Base-by-base conservation (phyloP, 1,139 yeast genomes). In the Yamadazyma epiphylla region DNA sequence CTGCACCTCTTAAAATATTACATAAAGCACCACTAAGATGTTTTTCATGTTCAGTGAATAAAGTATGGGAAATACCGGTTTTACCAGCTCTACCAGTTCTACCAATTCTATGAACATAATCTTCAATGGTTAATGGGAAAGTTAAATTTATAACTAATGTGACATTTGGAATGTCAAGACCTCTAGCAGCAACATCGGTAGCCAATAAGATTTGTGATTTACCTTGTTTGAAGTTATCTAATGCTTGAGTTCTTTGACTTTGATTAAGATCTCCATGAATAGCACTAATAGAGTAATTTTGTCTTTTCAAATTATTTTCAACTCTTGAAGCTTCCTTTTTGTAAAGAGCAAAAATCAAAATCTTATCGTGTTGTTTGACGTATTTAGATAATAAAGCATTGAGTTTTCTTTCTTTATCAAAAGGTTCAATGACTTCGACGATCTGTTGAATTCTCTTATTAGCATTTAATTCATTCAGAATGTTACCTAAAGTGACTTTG, bases 181-280 rank as follows among this genome's bases (percentile, higher is more conserved):
- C 98, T 63, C 99, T 78, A 21, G 98, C 98, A 26, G 99, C 99
- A 33, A 91, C 99, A 66, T 94, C 98, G 2, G 99, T 91, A 22
- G 99, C 99, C 48, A 91, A 71, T 53, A 91, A 64, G 33, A 91
- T 65, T 48, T 75, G 81, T 37, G 83, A 72, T 31, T 72, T 72
- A 25, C 98, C 98, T 19, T 71, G 58, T 60, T 94, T 94, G 72
- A 91, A 91, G 43, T 80, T 79, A 28, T 79, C 81, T 40, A 91
- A 67, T 2, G 99, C 96, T 44, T 69, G 76, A 3, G 96, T 83
- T 63, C 99, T 81, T 62, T 91, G 97, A 35, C 74, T 82, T 64
- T 91, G 99, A 30, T 87, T 75, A 51, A 91, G 71, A 55, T 91
- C 98, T 37, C 99, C 98, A 54, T 91, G 99, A 41, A 91, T 83